These are phyloP conservation scores for Hypoxylon crocopeplum DNA, from an alignment of 495 filamentous ascomycete genomes.

Conservation along the genomic window DNA sequence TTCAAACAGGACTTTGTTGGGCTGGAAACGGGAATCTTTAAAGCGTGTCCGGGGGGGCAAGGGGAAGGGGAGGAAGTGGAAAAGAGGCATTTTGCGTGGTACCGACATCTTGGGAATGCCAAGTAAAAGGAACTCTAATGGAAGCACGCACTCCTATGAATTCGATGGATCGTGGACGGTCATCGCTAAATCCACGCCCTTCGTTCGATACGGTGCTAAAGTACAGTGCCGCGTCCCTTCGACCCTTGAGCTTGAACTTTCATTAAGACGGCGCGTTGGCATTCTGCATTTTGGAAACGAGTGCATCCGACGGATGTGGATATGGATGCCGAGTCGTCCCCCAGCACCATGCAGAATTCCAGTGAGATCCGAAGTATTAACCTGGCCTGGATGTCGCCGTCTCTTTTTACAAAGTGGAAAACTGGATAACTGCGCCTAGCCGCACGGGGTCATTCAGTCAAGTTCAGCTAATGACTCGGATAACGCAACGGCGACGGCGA, in stretches of 20 bases:
- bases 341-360: slow-evolving; percentile 33
- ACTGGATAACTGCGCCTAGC: slow-evolving; percentile 38
- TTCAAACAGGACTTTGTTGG: slow-evolving; percentile 32
- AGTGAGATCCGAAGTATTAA: slow-evolving; percentile 21
- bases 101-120: slow-evolving; percentile 40
- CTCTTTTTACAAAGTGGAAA: slow-evolving; percentile 18
- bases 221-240: no score
- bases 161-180: no score
- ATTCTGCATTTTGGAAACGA: slow-evolving; percentile 33
- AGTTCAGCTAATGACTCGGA: slow-evolving; percentile 27
- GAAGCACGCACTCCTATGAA: slow-evolving; percentile 18
- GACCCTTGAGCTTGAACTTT: no score
- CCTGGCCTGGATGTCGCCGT: slow-evolving; percentile 6
- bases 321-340: slow-evolving; percentile 34
- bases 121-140: slow-evolving; percentile 36
- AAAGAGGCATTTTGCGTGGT: slow-evolving; percentile 35
- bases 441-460: slow-evolving; percentile 22
- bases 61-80: slow-evolving; percentile 2
- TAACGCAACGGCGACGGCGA: slow-evolving; percentile 29
- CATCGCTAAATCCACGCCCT: no score
- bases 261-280: slow-evolving; percentile 8
- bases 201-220: no score
- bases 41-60: slow-evolving; percentile 25
- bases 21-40: slow-evolving; percentile 33
- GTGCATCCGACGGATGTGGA: slow-evolving; percentile 34